Base-by-base conservation (phyloP, 2,329 filamentous ascomycete genomes). In the Torrubiella hemipterigena region DNA sequence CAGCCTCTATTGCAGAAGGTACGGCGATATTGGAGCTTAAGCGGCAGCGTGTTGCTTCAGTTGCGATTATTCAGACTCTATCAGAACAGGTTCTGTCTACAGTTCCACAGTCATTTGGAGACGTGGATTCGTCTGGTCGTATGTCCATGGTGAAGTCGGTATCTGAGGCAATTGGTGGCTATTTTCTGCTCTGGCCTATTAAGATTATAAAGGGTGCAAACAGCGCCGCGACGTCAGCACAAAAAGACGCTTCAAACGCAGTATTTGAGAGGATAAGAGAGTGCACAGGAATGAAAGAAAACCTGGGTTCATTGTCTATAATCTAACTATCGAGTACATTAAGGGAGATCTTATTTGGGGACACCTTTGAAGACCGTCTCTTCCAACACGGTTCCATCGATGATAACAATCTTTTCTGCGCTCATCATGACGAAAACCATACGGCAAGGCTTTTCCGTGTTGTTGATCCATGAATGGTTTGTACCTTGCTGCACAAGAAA, bases 391-490 rank as follows among this genome's bases (percentile, higher is more conserved):
- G 39, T 47, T 9, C 59, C 60, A 38, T 57, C 46, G 15, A 38
- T 42, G 7, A 59, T 45, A 27, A 45, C 43, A 29, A 66, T 43
- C 43, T 57, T 55, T 28, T 62, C 49, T 12, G 54, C 49, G 7
- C 52, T 54, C 4, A 65, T 42, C 50, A 56, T 52, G 23, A 64
- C 52, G 32, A 50, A 56, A 25, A 59, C 40, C 1, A 64, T 46
- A 16, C 55, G 46, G 29, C 56, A 62, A 12, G 50, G 37, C 27
- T 54, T 49, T 3, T 47, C 38, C 0, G 50, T 49, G 12, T 52
- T 47, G 35, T 67, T 65, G 12, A 51, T 42, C 59, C 63, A 68
- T 9, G 46, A 43, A 42, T 68, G 64, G 33, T 57, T 63, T 7
- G 49, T 51, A 0, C 62, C 63, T 24, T 55, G 46, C 42, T 63